Conservation (phyloP, 148 eudicot genomes). For the Chenopodium suecicum region DNA sequence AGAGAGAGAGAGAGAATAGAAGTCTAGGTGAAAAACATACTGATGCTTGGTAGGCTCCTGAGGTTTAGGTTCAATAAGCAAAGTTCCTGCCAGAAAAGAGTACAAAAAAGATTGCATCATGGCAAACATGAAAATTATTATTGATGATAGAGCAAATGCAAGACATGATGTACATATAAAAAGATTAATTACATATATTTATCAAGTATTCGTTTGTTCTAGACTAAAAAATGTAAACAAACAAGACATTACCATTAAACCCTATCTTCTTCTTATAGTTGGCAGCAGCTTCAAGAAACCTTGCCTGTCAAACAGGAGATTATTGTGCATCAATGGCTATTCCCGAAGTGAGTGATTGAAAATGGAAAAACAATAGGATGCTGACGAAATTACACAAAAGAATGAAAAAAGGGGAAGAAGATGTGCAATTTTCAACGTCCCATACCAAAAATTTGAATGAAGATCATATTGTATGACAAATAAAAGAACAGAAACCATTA, state of each 20-base stretch:
- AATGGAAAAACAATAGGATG: not conserved
- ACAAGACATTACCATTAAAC: constrained; percentile 64
- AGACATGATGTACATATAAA: not conserved
- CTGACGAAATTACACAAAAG: not conserved
- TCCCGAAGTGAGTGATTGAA: not conserved
- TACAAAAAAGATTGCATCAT: not conserved
- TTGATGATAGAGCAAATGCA: not conserved
- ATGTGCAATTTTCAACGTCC: not conserved
- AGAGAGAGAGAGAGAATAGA: no score
- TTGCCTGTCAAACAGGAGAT: constrained; percentile 58
- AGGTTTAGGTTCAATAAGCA: constrained; percentile 96
- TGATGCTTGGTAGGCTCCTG: constrained; percentile 99
- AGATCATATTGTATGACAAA: not conserved
- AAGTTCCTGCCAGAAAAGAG: constrained; percentile 50
- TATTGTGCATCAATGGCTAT: not conserved
- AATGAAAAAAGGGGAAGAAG: not conserved
- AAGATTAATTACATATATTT: not conserved
- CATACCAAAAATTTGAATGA: not conserved
- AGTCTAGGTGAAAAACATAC: constrained; percentile 38
- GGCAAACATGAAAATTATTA: not conserved
- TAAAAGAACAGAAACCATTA: not conserved
- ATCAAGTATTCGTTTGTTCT: not conserved
- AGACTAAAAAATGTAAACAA: not conserved
- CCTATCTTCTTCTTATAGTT: constrained; percentile 96
- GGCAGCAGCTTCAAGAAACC: constrained; percentile 79